Evolutionary conservation across 2,329 filamentous ascomycete genomes (phyloP).

Genomic region (Stenocarpella maydis): DNA sequence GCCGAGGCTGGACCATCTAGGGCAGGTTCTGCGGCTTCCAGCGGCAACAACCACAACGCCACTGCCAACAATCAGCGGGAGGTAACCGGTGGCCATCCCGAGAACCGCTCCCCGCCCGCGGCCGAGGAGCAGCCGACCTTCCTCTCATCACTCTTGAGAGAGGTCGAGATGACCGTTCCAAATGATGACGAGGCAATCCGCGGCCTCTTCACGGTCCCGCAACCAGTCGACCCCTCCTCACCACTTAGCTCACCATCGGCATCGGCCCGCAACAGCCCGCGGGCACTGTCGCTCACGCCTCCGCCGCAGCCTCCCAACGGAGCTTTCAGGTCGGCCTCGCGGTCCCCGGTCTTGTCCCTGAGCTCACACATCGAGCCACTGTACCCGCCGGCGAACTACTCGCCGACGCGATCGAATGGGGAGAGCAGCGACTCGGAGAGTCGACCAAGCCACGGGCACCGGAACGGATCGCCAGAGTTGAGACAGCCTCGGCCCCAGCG

Average conservation of each 20-base stretch:
- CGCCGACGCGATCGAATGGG: conserved; percentile 60
- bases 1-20: conserved; percentile 54
- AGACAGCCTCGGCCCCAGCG: conserved; percentile 61
- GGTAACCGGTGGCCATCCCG: conserved; percentile 31
- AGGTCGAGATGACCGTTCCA: conserved; percentile 75
- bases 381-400: conserved; percentile 79
- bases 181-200: conserved; percentile 65
- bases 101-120: conserved; percentile 44
- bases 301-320: conserved; percentile 62
- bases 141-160: conserved; percentile 84
- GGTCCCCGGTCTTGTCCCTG: conserved; percentile 67
- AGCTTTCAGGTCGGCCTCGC: conserved; percentile 64
- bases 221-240: conserved; percentile 44
- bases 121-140: conserved; percentile 74
- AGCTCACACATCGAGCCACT: conserved; percentile 77
- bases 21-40: conserved; percentile 36
- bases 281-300: conserved; percentile 73
- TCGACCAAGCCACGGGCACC: conserved; percentile 33
- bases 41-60: neutral
- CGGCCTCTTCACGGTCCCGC: conserved; percentile 48
- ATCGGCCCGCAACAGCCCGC: conserved; percentile 72
- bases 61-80: conserved; percentile 31
- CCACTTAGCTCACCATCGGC: conserved; percentile 68
- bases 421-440: conserved; percentile 57
- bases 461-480: conserved; percentile 52